phyloP scores from a whole-genome alignment of 225 moss, liverwort and hornwort genomes.

The Pseudoscleropodium purum region DNA sequence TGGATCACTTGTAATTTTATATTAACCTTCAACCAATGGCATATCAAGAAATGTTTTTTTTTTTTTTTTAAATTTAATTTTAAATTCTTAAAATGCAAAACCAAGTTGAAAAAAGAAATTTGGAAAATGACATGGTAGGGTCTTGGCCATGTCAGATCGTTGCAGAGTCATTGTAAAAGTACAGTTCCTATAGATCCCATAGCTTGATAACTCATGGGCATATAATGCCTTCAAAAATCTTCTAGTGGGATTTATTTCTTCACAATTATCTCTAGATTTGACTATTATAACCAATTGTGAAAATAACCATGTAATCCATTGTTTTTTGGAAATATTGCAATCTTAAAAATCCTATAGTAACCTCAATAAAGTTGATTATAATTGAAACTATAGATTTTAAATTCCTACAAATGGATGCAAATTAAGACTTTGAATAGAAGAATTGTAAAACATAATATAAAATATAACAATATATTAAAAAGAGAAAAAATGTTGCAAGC shows the following conservation, averaged over 20 bases:
- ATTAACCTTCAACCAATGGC: background rate
- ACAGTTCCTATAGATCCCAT: no score
- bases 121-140: no score
- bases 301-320: background rate
- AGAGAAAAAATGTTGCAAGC: background rate
- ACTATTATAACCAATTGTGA: background rate
- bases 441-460: background rate
- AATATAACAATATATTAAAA: background rate
- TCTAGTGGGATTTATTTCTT: background rate
- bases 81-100: no score
- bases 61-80: no score
- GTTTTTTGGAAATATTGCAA: background rate
- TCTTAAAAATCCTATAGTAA: background rate
- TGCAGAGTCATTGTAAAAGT: no score
- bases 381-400: background rate
- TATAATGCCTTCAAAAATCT: no score
- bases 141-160: no score
- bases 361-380: background rate
- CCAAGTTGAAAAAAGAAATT: no score
- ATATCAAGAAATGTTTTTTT: no score
- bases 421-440: background rate
- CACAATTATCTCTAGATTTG: background rate
- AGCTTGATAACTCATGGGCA: no score
- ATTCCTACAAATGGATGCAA: background rate
- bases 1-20: background rate